These are phyloP conservation scores for Coniella vitis DNA, from an alignment of 2,329 filamentous ascomycete species.

Conservation along the genomic window DNA sequence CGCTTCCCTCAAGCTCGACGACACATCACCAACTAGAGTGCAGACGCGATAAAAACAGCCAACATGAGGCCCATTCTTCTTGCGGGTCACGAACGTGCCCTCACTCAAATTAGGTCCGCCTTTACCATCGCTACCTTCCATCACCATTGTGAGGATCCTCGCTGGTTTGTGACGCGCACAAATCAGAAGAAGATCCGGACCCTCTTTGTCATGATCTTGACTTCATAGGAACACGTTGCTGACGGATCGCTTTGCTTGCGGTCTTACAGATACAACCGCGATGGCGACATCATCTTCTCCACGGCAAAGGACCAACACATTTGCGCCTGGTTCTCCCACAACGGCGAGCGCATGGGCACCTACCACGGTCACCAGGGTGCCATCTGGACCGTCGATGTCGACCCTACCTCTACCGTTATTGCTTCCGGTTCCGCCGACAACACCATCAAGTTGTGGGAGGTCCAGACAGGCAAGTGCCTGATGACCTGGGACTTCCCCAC, in stretches of 20 bases:
- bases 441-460: conserved; percentile 94
- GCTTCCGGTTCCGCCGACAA: conserved; percentile 97
- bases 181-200: conserved; percentile 4
- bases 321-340: conserved; percentile 95
- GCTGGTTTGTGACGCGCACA: background rate
- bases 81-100: conserved; percentile 91
- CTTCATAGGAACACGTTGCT: conserved; percentile 1
- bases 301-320: conserved; percentile 94
- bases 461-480: conserved; percentile 84
- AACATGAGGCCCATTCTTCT: conserved; percentile 96
- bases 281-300: conserved; percentile 96
- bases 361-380: conserved; percentile 97
- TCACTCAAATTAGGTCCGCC: conserved; percentile 82
- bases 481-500: conserved; percentile 98
- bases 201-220: background rate
- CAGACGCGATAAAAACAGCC: conserved; percentile 26
- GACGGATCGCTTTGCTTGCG: background rate
- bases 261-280: conserved; percentile 67
- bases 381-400: conserved; percentile 97
- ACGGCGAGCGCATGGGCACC: conserved; percentile 93
- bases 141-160: conserved; percentile 5
- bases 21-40: background rate
- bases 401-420: conserved; percentile 84
- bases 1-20: background rate
- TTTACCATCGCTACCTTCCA: background rate